phyloP scores from a whole-genome alignment of 176 grass and related monocot species.

The Aegilops speltoides region DNA sequence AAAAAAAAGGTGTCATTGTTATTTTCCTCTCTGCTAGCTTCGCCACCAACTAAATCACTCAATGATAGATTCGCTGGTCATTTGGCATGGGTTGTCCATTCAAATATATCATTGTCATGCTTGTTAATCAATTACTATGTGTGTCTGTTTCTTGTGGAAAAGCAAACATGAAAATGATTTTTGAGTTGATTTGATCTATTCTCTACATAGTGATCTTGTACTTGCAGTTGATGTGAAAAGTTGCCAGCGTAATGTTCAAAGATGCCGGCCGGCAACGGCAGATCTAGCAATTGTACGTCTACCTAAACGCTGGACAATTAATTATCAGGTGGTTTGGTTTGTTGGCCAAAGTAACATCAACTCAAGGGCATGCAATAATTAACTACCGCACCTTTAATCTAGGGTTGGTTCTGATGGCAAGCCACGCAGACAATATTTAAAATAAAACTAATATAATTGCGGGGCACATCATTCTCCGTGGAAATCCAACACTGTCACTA shows the following conservation, averaged over 20 bases:
- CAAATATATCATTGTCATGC: conserved; percentile 10
- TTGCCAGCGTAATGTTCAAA: conserved; percentile 24
- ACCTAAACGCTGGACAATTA: conserved; percentile 31
- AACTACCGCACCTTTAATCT: conserved; percentile 13
- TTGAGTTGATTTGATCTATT: conserved; percentile 18
- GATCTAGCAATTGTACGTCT: not conserved
- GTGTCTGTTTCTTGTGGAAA: not conserved
- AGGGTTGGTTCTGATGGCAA: conserved; percentile 43
- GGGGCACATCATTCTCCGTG: not conserved
- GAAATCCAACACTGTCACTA: not conserved
- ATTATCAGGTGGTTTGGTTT: conserved; percentile 39
- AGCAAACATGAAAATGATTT: not conserved
- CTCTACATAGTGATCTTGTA: not conserved
- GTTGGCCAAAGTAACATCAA: conserved; percentile 24
- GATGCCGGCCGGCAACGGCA: conserved; percentile 27
- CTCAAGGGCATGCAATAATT: not conserved
- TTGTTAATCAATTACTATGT: not conserved
- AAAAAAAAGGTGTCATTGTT: not conserved
- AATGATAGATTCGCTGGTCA: not conserved
- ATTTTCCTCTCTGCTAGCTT: not conserved
- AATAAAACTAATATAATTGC: not conserved
- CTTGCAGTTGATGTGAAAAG: conserved; percentile 17
- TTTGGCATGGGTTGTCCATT: not conserved
- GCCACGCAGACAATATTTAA: not conserved
- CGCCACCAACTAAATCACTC: not conserved